Conservation (phyloP, 2,329 filamentous ascomycete genomes). For the Macrophomina pseudophaseolina region DNA sequence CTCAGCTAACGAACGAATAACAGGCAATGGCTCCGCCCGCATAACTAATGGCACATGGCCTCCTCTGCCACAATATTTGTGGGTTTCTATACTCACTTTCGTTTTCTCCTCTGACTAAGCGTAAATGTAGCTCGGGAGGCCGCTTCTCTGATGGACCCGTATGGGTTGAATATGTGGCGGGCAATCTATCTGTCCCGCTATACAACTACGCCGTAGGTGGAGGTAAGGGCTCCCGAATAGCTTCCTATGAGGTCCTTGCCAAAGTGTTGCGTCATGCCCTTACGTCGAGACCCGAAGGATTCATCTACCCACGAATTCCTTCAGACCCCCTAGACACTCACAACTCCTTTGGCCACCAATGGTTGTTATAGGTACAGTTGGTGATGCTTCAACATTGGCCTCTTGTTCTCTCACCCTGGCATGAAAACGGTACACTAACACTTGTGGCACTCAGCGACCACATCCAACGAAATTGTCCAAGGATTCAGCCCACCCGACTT, state of each 20-base stretch:
- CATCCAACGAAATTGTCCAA: slow-evolving; percentile 24
- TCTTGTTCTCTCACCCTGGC: too few species aligned
- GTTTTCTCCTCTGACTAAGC: background rate
- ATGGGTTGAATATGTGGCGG: slow-evolving; percentile 25
- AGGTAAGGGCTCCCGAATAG: background rate
- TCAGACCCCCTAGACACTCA: too few species aligned
- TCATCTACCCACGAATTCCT: too few species aligned
- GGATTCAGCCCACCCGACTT: slow-evolving; percentile 22
- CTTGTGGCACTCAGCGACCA: slow-evolving; percentile 3
- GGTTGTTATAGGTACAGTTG: too few species aligned
- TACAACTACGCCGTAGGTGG: slow-evolving; percentile 26
- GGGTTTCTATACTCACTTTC: background rate
- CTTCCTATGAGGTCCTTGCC: too few species aligned
- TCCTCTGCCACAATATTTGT: background rate
- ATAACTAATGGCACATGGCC: background rate
- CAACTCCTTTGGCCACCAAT: too few species aligned
- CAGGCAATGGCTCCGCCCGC: background rate
- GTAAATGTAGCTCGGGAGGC: background rate
- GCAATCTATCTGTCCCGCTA: slow-evolving; percentile 19
- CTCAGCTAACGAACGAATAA: too few species aligned
- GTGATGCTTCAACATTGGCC: too few species aligned
- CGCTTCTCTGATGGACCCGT: slow-evolving; percentile 26
- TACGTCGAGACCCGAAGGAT: too few species aligned
- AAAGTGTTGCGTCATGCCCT: too few species aligned
- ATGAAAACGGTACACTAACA: background rate